Evolutionary conservation across 768 basidiomycete species (phyloP).

Genomic region (Daedaleopsis sinensis): DNA sequence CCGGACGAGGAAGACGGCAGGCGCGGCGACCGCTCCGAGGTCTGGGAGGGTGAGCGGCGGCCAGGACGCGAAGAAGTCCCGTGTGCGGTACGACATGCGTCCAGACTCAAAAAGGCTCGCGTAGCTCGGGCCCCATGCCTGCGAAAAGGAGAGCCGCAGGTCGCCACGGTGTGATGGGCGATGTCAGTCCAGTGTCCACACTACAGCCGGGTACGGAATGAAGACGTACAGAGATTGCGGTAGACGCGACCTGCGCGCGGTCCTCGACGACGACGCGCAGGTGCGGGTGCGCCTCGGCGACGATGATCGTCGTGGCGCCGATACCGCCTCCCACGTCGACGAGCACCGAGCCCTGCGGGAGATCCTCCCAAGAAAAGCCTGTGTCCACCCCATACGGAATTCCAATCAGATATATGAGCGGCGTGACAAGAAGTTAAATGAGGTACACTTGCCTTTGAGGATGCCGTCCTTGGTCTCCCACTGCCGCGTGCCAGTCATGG

Average conservation of each 20-base stretch:
- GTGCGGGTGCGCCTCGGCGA: slow-evolving; percentile 19
- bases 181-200: too few species aligned
- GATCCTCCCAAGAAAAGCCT: slow-evolving; percentile 24
- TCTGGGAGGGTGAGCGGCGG: slow-evolving; percentile 40
- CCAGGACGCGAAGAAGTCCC: slow-evolving; percentile 13
- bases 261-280: slow-evolving; percentile 23
- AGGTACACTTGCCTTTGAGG: background rate
- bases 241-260: slow-evolving; percentile 27
- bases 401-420: background rate
- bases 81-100: slow-evolving; percentile 16
- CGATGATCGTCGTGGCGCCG: slow-evolving; percentile 16
- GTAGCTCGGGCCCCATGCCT: slow-evolving; percentile 15
- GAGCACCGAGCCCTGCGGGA: slow-evolving; percentile 10
- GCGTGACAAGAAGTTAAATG: background rate
- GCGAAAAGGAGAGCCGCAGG: slow-evolving; percentile 9
- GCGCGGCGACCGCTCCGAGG: slow-evolving; percentile 33
- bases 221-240: slow-evolving; percentile 35
- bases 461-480: slow-evolving; percentile 70
- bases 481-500: slow-evolving; percentile 71
- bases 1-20: slow-evolving; percentile 17
- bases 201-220: too few species aligned
- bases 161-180: background rate
- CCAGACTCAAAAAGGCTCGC: slow-evolving; percentile 15
- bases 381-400: background rate
- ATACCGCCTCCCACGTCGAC: slow-evolving; percentile 26